These are phyloP conservation scores for Cryptococcus maquisensis DNA, from an alignment of 1,284 basidiomycete species.

Conservation along the genomic window DNA sequence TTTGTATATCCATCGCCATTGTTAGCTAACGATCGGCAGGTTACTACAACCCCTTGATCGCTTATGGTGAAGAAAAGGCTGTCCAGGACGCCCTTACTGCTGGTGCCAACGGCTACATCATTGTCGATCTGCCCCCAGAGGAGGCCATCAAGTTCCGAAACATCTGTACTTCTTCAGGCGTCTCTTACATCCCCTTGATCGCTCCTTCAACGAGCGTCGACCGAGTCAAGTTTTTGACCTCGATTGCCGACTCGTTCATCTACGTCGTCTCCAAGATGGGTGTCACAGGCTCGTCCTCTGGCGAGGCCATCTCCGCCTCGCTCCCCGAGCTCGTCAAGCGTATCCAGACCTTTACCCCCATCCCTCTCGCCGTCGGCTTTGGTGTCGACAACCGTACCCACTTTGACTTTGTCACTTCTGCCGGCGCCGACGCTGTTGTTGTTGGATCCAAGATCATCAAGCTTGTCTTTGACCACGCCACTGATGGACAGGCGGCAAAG, in stretches of 20 bases:
- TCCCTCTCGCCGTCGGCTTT: slow-evolving; percentile 93
- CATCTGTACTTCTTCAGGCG: slow-evolving; percentile 71
- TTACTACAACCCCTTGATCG: slow-evolving; percentile 93
- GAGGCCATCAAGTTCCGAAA: slow-evolving; percentile 87
- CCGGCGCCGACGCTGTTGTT: slow-evolving; percentile 92
- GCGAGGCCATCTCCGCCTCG: slow-evolving; percentile 64
- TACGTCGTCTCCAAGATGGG: slow-evolving; percentile 99
- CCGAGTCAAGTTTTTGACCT: slow-evolving; percentile 84
- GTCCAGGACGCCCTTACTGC: slow-evolving; percentile 81
- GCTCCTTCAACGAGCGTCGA: slow-evolving; percentile 86
- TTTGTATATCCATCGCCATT: background rate
- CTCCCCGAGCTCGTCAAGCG: slow-evolving; percentile 74
- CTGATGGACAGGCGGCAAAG: slow-evolving; percentile 54
- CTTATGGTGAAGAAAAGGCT: slow-evolving; percentile 90
- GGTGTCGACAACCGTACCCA: slow-evolving; percentile 91
- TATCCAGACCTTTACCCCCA: slow-evolving; percentile 65
- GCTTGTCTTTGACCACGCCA: slow-evolving; percentile 64
- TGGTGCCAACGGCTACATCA: slow-evolving; percentile 95
- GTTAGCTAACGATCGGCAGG: slow-evolving; percentile 53
- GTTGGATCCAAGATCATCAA: slow-evolving; percentile 82
- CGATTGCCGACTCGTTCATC: slow-evolving; percentile 94
- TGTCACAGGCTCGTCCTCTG: slow-evolving; percentile 84
- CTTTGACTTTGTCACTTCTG: slow-evolving; percentile 75
- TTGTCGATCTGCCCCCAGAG: slow-evolving; percentile 96
- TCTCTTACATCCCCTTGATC: slow-evolving; percentile 95